A percentile compares a stretch with the other conserved stretches of the same genome.
These are phyloP conservation scores for Bondarzewia mesenterica DNA, from an alignment of 1,284 basidiomycete genomes.

Conservation along the genomic window DNA sequence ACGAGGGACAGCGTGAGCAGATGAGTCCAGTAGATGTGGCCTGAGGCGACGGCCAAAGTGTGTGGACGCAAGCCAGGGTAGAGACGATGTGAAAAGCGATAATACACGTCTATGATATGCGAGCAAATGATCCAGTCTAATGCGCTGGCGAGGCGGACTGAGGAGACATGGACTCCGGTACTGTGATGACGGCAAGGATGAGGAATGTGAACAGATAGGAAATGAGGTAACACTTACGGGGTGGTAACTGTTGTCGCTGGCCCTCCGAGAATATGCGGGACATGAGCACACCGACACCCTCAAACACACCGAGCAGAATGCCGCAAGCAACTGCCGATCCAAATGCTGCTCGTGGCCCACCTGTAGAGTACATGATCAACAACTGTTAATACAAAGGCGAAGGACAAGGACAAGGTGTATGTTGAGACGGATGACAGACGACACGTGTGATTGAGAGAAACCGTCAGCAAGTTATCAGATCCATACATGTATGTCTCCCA, in stretches of 20 bases:
- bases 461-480: no score
- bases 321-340: constrained; percentile 93
- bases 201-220: neutral
- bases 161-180: constrained; percentile 11
- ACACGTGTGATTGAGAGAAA: neutral
- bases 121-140: neutral
- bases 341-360: constrained; percentile 86
- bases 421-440: neutral
- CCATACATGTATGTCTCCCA: no score
- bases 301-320: constrained; percentile 93
- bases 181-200: neutral
- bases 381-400: neutral
- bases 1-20: neutral
- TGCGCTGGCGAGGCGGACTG: constrained; percentile 8
- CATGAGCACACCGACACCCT: constrained; percentile 88
- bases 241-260: constrained; percentile 64
- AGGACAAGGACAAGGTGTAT: neutral
- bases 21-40: neutral
- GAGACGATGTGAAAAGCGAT: neutral
- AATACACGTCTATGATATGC: neutral
- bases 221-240: constrained; percentile 23
- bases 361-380: constrained; percentile 34
- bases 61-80: neutral
- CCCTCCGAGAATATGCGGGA: constrained; percentile 79
- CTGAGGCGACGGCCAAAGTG: neutral